Evolutionary conservation across 306 rosid species (phyloP).

Genomic region (Cucurbita moschata): DNA sequence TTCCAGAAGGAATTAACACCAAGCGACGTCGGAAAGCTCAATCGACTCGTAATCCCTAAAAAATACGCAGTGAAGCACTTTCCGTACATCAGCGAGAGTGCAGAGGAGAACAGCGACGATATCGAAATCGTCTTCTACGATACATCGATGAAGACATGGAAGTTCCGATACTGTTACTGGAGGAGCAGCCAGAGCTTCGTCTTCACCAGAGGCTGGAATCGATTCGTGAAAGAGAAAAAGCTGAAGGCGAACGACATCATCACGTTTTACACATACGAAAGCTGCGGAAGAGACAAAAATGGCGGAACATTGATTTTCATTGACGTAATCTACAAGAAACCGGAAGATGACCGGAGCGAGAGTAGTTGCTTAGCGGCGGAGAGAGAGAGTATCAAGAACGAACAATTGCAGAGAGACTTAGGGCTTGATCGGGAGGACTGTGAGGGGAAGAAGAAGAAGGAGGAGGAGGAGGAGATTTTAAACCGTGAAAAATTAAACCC

Average conservation of each 20-base stretch:
- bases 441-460: constrained; percentile 4
- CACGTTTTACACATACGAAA: constrained; percentile 27
- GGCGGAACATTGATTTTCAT: constrained; percentile 23
- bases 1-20: constrained; percentile 79
- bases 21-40: constrained; percentile 78
- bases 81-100: constrained; percentile 27
- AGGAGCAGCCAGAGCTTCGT: constrained; percentile 37
- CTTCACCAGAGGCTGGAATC: constrained; percentile 47
- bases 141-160: constrained; percentile 27
- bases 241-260: constrained; percentile 30
- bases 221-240: constrained; percentile 34
- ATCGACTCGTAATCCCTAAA: constrained; percentile 72
- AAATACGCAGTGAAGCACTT: constrained; percentile 57
- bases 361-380: constrained; percentile 7
- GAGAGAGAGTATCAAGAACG: not conserved
- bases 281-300: constrained; percentile 11
- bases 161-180: constrained; percentile 40
- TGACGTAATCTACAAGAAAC: constrained; percentile 12
- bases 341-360: constrained; percentile 1
- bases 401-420: not conserved
- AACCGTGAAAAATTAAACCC: not conserved
- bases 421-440: not conserved
- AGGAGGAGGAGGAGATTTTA: constrained; percentile 6
- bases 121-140: constrained; percentile 31
- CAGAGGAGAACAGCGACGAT: constrained; percentile 15